Evolutionary conservation across 371 early-diverging fungal species (phyloP), one percentile per base, ranked within the genome.

Genomic region (Apophysomyces variabilis): DNA sequence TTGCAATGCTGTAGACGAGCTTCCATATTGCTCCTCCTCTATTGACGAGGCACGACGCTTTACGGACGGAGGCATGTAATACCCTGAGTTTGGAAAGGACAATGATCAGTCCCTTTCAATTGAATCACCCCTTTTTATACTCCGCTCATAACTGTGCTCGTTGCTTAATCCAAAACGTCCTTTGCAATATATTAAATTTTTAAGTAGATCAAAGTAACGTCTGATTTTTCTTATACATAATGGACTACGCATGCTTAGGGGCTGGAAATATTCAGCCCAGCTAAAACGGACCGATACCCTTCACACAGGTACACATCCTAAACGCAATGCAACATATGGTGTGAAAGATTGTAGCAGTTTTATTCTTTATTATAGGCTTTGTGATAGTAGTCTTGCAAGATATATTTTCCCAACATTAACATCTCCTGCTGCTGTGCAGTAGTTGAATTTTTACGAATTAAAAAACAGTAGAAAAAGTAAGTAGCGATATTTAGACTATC

Each of bases 11-110:
- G 54, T 9, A 18, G 54, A n/a, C 5, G 21, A 21, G 54, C 21
- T 21, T 50, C 21, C 54, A 50, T 16, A 21, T 18, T 21, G 35
- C 21, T 50, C 18, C 21, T 50, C 54, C 16, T 50, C 54, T 11
- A 50, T 26, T 21, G 21, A 9, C 9, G 54, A 50, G 3, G 54
- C 54, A 9, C 21, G 54, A 18, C 54, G 54, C 21, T 50, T 50
- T n/a, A 50, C 54, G 21, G 54, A 50, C 8, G 54, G 54, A 50
- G 54, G 54, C 54, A 50, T 50, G 54, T 9, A 21, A 50, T 18
- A 9, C 21, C 54, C 54, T 50, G 54, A 50, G 18, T 50, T 50
- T 50, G n/a, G 13, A 26, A 41, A 13, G 41, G 8, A 41, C 41
- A 41, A 41, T 5, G 13, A 41, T 11, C 13, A 1, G 8, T 13